These are phyloP conservation scores for Primulina eburnea DNA, from an alignment of 257 asterid species.

Conservation along the genomic window DNA sequence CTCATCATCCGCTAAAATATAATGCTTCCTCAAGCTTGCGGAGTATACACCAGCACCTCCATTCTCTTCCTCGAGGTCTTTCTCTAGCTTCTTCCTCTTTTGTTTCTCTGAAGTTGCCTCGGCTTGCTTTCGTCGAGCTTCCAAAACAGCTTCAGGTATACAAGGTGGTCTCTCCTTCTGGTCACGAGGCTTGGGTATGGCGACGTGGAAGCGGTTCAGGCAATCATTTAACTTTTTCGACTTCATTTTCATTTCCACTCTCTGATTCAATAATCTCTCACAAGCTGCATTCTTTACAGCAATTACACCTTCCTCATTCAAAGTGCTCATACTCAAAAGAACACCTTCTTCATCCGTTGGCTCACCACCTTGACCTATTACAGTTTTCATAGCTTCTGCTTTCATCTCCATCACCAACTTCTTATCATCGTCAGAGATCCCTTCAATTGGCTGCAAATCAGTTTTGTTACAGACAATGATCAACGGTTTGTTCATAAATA, in stretches of 20 bases:
- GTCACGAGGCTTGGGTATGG: constrained; percentile 87
- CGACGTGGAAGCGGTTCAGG: constrained; percentile 90
- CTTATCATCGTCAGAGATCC: constrained; percentile 77
- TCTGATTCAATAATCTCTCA: constrained; percentile 80
- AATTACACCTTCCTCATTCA: constrained; percentile 89
- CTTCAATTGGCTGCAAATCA: constrained; percentile 81
- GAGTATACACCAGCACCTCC: constrained; percentile 99
- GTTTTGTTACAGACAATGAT: constrained; percentile 89
- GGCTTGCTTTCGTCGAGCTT: constrained; percentile 62
- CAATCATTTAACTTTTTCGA: constrained; percentile 81
- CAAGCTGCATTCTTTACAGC: constrained; percentile 92
- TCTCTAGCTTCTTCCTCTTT: constrained; percentile 74
- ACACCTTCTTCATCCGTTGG: constrained; percentile 58
- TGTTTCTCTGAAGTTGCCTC: constrained; percentile 56
- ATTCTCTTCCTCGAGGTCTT: constrained; percentile 85
- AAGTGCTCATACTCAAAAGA: constrained; percentile 85
- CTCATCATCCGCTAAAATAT: constrained; percentile 72
- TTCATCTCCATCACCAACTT: constrained; percentile 84
- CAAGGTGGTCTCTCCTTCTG: constrained; percentile 78
- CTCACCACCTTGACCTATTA: constrained; percentile 89
- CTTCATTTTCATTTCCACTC: constrained; percentile 93
- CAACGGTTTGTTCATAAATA: constrained; percentile 88
- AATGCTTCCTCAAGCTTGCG: constrained; percentile 83
- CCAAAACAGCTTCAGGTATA: constrained; percentile 83
- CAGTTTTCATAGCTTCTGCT: constrained; percentile 85